Conservation (phyloP, 2,329 filamentous ascomycete genomes). For the Exophiala oligosperma region DNA sequence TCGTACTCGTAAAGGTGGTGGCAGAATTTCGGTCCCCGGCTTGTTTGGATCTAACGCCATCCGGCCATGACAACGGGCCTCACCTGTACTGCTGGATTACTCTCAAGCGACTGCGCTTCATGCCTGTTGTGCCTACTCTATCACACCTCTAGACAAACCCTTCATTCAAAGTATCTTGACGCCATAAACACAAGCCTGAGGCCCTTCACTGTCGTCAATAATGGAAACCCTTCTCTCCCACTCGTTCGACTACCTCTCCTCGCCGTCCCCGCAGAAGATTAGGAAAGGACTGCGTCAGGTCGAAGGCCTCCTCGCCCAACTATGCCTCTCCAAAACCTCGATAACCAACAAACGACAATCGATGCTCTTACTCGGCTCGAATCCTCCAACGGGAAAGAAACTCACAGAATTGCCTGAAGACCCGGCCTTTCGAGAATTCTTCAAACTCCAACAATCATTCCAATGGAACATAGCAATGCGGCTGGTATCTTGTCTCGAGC, state of each 20-base stretch:
- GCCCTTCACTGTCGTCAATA: conserved; percentile 22
- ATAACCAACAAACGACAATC: conserved; percentile 45
- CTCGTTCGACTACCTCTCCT: conserved; percentile 95
- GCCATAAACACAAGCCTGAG: too few species aligned
- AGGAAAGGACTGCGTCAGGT: conserved; percentile 92
- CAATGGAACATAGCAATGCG: conserved; percentile 95
- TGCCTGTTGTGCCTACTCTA: too few species aligned
- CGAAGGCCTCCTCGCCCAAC: conserved; percentile 88
- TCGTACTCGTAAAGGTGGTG: conserved; percentile 16
- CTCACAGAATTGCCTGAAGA: conserved; percentile 73
- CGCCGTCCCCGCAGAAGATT: conserved; percentile 84
- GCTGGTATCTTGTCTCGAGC: conserved; percentile 80
- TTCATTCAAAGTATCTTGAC: not conserved
- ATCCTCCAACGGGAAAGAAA: conserved; percentile 55
- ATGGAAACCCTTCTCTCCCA: conserved; percentile 94
- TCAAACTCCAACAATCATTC: conserved; percentile 93
- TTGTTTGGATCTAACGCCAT: conserved; percentile 22
- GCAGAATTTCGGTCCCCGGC: conserved; percentile 17
- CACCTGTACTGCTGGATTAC: not conserved
- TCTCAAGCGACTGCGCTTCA: too few species aligned
- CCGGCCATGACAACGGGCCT: conserved; percentile 13
- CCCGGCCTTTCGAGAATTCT: conserved; percentile 91
- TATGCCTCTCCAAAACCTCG: conserved; percentile 69
- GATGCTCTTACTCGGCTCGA: conserved; percentile 39
- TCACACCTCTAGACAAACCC: too few species aligned